Percentiles rank a stretch among this genome's conserved stretches.
Conservation (phyloP, 208 protist species). For the Wallacemonas sp. region DNA sequence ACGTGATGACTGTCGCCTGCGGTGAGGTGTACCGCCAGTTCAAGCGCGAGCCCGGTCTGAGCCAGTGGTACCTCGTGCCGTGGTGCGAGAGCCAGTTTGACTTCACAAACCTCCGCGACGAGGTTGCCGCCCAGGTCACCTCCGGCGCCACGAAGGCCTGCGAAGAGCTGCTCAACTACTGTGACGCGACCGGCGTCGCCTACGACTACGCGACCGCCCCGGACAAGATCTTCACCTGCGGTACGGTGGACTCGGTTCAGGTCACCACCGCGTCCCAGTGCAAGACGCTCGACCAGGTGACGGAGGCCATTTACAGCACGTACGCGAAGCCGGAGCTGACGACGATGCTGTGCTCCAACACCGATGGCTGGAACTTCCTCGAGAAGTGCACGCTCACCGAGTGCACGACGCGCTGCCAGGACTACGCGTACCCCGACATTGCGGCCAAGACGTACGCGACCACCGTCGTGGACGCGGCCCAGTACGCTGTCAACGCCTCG, state of each 20-base stretch:
- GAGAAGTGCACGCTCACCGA: constrained; percentile 51
- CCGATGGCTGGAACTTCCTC: constrained; percentile 35
- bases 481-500: constrained; percentile 52
- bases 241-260: constrained; percentile 6
- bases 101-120: constrained; percentile 32
- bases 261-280: constrained; percentile 29
- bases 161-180: constrained; percentile 54
- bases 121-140: constrained; percentile 30
- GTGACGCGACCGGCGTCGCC: constrained; percentile 23
- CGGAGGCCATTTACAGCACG: constrained; percentile 31
- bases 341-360: constrained; percentile 54
- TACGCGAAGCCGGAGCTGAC: constrained; percentile 49
- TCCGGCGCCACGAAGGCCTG: constrained; percentile 35
- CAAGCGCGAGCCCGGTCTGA: constrained; percentile 61
- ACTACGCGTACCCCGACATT: constrained; percentile 29
- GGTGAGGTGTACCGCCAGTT: constrained; percentile 70
- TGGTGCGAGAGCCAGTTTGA: constrained; percentile 55
- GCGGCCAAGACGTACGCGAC: constrained; percentile 27
- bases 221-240: constrained; percentile 53
- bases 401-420: constrained; percentile 46
- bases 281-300: constrained; percentile 42
- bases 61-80: constrained; percentile 83
- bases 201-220: constrained; percentile 15
- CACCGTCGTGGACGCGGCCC: constrained; percentile 28
- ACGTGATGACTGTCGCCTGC: constrained; percentile 40